Percentiles rank a stretch among this genome's conserved stretches.
Evolutionary conservation across 169 alveolate species (phyloP).

Genomic region (Plasmodium gallinaceum): DNA sequence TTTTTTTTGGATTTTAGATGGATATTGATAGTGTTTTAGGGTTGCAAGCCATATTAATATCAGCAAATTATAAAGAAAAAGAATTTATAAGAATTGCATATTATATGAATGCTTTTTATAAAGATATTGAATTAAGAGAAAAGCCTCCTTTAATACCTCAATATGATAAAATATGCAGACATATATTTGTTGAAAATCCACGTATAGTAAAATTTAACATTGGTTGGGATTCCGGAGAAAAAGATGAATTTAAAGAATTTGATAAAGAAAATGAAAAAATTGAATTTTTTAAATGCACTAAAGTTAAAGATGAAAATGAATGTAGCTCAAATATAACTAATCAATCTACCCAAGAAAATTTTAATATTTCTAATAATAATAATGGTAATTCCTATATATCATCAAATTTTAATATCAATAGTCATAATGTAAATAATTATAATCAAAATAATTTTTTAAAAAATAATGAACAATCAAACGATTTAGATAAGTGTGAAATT

Average conservation of each 20-base stretch:
- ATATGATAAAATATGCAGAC: conserved; percentile 92
- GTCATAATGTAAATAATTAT: not conserved
- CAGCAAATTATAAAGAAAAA: conserved; percentile 94
- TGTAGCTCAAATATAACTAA: conserved; percentile 32
- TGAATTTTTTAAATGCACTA: conserved; percentile 43
- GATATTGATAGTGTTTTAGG: conserved; percentile 92
- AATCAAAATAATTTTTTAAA: conserved; percentile 14
- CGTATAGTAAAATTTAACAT: conserved; percentile 97
- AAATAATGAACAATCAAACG: conserved; percentile 25
- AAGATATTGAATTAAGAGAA: conserved; percentile 93
- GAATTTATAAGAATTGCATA: conserved; percentile 98
- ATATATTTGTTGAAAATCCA: conserved; percentile 95
- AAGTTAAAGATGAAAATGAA: conserved; percentile 63
- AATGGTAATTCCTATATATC: not conserved
- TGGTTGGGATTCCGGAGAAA: conserved; percentile 92
- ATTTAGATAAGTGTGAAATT: conserved; percentile 64
- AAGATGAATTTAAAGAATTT: conserved; percentile 80
- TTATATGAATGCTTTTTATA: conserved; percentile 96
- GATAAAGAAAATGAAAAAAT: conserved; percentile 77
- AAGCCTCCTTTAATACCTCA: conserved; percentile 95
- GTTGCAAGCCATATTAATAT: conserved; percentile 96
- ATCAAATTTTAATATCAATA: not conserved
- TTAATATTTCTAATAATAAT: conserved; percentile 9
- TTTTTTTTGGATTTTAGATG: conserved; percentile 77
- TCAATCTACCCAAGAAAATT: conserved; percentile 42